Evolutionary conservation across 2,329 filamentous ascomycete species (phyloP).

Genomic region (Arachnomyces sp.): DNA sequence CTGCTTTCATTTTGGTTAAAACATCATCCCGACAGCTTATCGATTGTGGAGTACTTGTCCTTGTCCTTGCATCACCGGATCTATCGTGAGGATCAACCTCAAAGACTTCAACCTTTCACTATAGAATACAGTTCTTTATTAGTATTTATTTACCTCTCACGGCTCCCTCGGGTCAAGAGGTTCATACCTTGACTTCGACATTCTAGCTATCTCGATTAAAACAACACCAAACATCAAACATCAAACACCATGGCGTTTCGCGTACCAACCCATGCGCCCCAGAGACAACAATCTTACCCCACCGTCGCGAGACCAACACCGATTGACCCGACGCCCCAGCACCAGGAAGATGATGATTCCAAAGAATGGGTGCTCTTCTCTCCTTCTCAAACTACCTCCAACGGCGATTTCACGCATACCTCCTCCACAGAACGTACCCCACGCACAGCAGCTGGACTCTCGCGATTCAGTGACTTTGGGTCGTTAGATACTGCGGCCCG

Average conservation of each 20-base stretch:
- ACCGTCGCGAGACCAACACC: conserved; percentile 3
- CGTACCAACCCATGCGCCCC: conserved; percentile 26
- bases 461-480: conserved; percentile 70
- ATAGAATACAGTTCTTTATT: too few relatives aligned
- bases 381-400: conserved; percentile 58
- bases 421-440: conserved; percentile 57
- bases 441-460: conserved; percentile 58
- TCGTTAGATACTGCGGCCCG: conserved; percentile 54
- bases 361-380: conserved; percentile 97
- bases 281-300: conserved; percentile 8
- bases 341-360: conserved; percentile 56
- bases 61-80: too few relatives aligned
- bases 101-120: too few relatives aligned
- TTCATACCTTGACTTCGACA: too few relatives aligned
- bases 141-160: too few relatives aligned
- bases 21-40: too few relatives aligned
- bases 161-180: too few relatives aligned
- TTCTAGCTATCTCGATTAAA: too few relatives aligned
- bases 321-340: conserved; percentile 17
- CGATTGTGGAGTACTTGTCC: too few relatives aligned
- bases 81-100: too few relatives aligned
- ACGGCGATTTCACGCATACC: conserved; percentile 61
- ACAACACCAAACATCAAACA: too few relatives aligned
- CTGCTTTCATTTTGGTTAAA: too few relatives aligned
- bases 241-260: conserved; percentile 29